These are phyloP conservation scores for Priceomyces castillae DNA, from an alignment of 805 yeast genomes.

Conservation along the genomic window DNA sequence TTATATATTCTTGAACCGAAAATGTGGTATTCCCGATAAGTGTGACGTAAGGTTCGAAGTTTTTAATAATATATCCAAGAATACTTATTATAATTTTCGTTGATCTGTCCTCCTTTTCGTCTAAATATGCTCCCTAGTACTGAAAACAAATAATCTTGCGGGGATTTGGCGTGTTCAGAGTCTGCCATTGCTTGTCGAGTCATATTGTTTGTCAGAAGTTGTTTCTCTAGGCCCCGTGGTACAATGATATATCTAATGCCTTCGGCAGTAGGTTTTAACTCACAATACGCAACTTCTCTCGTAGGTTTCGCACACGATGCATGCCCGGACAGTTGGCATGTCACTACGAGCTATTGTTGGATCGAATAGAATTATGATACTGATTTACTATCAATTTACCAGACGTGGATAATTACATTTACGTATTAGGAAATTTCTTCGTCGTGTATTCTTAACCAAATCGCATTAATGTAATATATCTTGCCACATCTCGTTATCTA, in stretches of 20 bases:
- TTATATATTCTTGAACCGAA: slow-evolving; percentile 1
- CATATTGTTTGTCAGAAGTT: too few species aligned
- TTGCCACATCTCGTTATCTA: too few species aligned
- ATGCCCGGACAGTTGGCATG: neutral
- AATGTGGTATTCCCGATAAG: neutral
- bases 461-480: neutral
- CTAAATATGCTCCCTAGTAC: neutral
- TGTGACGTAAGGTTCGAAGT: neutral
- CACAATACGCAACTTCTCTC: too few species aligned
- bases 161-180: too few species aligned
- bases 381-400: neutral
- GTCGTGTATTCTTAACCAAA: neutral
- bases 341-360: neutral
- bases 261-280: too few species aligned
- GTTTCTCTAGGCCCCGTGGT: too few species aligned
- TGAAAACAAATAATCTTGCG: neutral
- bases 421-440: neutral
- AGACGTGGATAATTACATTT: neutral
- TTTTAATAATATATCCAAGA: neutral
- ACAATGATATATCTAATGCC: too few species aligned
- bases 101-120: neutral
- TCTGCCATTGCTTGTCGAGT: too few species aligned
- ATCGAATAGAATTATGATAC: neutral
- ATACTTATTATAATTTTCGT: neutral
- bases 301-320: neutral